A percentile compares a stretch with the other conserved stretches of the same genome.
phyloP scores from a whole-genome alignment of 306 rosid species.

The Gastrolobium bilobum region DNA sequence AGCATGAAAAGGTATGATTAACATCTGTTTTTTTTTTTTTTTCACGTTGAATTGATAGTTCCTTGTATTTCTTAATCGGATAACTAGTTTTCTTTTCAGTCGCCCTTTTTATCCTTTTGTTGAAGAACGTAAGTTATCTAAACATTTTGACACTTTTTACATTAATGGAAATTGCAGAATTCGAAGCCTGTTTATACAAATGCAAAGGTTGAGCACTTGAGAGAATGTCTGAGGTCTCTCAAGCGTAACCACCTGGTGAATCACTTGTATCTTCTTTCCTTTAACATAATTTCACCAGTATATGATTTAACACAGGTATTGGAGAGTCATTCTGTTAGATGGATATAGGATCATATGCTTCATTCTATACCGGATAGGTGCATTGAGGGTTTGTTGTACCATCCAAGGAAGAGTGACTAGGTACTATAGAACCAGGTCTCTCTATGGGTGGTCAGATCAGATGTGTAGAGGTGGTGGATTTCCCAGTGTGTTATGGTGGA shows the following conservation, averaged over 20 bases:
- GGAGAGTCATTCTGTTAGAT: not conserved
- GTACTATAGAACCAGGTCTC: no score
- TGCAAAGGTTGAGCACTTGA: constrained; percentile 56
- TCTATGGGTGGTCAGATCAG: no score
- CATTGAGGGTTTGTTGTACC: no score
- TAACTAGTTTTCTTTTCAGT: not conserved
- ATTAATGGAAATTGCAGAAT: constrained; percentile 53
- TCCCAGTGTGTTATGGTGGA: no score
- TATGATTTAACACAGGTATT: not conserved
- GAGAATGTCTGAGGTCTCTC: constrained; percentile 76
- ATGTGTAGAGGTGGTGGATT: no score
- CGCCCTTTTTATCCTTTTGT: not conserved
- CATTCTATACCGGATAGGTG: not conserved
- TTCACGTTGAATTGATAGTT: constrained; percentile 9
- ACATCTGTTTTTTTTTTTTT: constrained; percentile 9
- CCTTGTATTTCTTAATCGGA: constrained; percentile 15
- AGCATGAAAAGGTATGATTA: constrained; percentile 55
- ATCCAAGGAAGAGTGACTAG: no score
- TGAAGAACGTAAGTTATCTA: not conserved
- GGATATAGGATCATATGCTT: constrained; percentile 18
- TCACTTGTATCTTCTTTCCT: not conserved
- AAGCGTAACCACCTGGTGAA: constrained; percentile 67
- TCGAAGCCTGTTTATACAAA: constrained; percentile 46
- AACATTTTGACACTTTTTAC: constrained; percentile 21
- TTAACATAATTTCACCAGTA: not conserved